These are phyloP conservation scores for Penicillium tannophilum DNA, from an alignment of 495 filamentous ascomycete genomes.

Conservation along the genomic window DNA sequence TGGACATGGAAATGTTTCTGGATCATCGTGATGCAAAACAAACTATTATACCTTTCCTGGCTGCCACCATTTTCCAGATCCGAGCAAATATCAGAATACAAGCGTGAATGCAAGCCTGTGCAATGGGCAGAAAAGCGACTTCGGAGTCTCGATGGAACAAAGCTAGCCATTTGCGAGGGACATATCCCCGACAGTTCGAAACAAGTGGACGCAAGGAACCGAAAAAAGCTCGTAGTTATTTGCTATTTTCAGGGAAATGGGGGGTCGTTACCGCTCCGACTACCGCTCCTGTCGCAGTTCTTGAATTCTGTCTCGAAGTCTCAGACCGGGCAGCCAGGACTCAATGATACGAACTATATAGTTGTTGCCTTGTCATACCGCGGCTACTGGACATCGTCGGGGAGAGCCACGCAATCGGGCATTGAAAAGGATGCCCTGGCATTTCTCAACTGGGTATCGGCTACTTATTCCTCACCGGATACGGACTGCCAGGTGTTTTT, in stretches of 20 bases:
- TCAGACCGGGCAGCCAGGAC: neutral
- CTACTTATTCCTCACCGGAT: slow-evolving; percentile 32
- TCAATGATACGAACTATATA: slow-evolving; percentile 41
- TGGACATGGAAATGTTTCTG: slow-evolving; percentile 83
- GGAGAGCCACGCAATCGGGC: slow-evolving; percentile 65
- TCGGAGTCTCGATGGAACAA: slow-evolving; percentile 61
- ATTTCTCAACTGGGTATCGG: slow-evolving; percentile 55
- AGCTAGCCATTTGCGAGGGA: slow-evolving; percentile 59
- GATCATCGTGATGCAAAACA: slow-evolving; percentile 80
- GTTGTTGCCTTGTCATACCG: slow-evolving; percentile 72
- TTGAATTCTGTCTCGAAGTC: slow-evolving; percentile 21
- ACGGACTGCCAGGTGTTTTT: slow-evolving; percentile 55
- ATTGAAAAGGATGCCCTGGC: slow-evolving; percentile 66
- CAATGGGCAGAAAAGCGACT: slow-evolving; percentile 62
- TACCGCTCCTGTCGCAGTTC: slow-evolving; percentile 65
- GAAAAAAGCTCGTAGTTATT: slow-evolving; percentile 31
- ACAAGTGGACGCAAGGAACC: neutral
- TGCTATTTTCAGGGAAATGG: slow-evolving; percentile 48
- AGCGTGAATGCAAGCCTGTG: slow-evolving; percentile 56
- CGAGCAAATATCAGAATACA: slow-evolving; percentile 62
- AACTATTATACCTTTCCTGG: slow-evolving; percentile 80
- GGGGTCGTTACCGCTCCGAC: slow-evolving; percentile 60
- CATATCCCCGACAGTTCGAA: slow-evolving; percentile 12
- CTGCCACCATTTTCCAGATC: slow-evolving; percentile 60
- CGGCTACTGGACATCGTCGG: slow-evolving; percentile 78